phyloP scores from a whole-genome alignment of 345 rosid genomes.

The Boechera divaricarpa region DNA sequence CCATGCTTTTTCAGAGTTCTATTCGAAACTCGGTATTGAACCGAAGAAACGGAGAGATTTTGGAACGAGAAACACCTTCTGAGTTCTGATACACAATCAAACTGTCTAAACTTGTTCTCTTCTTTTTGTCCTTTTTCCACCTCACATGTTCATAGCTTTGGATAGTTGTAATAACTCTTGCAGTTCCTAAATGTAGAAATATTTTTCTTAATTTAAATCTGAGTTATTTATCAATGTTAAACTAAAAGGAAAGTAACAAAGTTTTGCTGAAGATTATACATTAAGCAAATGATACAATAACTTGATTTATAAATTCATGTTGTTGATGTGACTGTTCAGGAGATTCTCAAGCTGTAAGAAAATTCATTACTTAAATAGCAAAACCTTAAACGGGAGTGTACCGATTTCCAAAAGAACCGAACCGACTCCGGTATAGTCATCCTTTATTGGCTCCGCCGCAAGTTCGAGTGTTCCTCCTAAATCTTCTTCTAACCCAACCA shows the following conservation, averaged over 20 bases:
- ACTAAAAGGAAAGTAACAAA: neutral
- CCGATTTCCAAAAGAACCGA: constrained; percentile 10
- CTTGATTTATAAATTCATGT: neutral
- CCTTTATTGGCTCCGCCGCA: constrained; percentile 29
- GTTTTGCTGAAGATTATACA: neutral
- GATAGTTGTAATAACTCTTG: constrained; percentile 10
- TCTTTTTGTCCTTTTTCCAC: neutral
- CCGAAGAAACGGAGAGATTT: constrained; percentile 44
- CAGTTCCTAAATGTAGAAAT: constrained; percentile 4
- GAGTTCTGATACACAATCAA: constrained; percentile 5
- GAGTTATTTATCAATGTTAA: neutral
- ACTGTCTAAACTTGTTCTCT: constrained; percentile 11
- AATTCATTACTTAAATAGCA: neutral
- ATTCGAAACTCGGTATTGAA: constrained; percentile 43
- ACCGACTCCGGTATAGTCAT: constrained; percentile 28
- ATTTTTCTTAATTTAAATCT: neutral
- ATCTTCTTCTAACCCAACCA: constrained; percentile 1
- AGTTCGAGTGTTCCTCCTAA: neutral
- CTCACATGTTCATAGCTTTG: constrained; percentile 20
- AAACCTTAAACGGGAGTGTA: constrained; percentile 26
- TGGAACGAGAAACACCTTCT: constrained; percentile 24
- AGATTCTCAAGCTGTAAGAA: neutral
- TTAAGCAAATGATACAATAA: neutral
- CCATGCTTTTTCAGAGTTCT: constrained; percentile 62
- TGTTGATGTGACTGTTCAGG: neutral